Conservation (phyloP, 441 rosid genomes). For the Syzygium malaccense region DNA sequence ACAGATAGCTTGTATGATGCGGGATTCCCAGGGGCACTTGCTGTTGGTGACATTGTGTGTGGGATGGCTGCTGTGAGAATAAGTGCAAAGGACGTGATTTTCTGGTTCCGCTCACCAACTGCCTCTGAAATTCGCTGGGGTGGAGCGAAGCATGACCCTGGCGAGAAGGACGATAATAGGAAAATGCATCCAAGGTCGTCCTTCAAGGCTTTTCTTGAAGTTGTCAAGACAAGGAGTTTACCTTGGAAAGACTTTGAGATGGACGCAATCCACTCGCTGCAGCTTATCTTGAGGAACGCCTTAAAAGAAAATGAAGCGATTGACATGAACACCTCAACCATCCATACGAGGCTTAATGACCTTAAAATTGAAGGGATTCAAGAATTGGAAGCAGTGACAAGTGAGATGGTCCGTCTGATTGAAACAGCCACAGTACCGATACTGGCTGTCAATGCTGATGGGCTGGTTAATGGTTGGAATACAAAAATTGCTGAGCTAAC, state of each 20-base stretch:
- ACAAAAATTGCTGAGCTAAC: constrained; percentile 80
- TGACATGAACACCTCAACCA: constrained; percentile 38
- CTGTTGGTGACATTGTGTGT: constrained; percentile 67
- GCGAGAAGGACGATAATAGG: constrained; percentile 73
- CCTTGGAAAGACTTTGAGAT: constrained; percentile 98
- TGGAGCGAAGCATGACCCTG: constrained; percentile 87
- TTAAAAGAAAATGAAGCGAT: constrained; percentile 47
- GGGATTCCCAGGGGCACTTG: constrained; percentile 66
- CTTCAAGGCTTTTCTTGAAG: constrained; percentile 91
- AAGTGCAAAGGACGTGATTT: constrained; percentile 61
- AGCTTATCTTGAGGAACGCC: constrained; percentile 82
- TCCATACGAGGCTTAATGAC: constrained; percentile 63
- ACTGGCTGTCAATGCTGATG: constrained; percentile 84
- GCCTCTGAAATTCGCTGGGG: constrained; percentile 94
- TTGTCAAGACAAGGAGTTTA: constrained; percentile 75
- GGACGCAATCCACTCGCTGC: constrained; percentile 97
- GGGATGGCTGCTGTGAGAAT: constrained; percentile 99
- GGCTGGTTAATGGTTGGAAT: constrained; percentile 92
- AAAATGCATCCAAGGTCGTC: constrained; percentile 97
- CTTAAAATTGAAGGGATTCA: constrained; percentile 76
- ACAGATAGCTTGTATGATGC: constrained; percentile 92
- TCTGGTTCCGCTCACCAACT: constrained; percentile 91
- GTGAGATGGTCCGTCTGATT: constrained; percentile 91
- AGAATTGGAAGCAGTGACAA: constrained; percentile 90
- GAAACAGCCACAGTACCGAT: constrained; percentile 94